Conservation (phyloP, 495 filamentous ascomycete genomes). For the Penicillium verhagenii region DNA sequence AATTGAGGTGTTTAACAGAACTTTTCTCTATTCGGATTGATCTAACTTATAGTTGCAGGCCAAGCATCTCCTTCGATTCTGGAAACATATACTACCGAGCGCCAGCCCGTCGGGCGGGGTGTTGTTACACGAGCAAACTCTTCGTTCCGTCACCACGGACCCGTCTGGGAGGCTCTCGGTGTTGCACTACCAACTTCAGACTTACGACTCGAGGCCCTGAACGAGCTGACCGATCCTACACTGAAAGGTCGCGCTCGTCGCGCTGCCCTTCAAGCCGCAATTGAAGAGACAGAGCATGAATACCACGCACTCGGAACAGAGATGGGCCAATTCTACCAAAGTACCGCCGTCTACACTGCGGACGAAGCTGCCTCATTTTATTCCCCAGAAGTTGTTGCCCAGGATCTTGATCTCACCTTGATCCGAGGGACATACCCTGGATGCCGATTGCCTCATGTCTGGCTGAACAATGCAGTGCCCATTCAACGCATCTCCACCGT, state of each 20-base stretch:
- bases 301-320: constrained; percentile 49
- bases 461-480: constrained; percentile 47
- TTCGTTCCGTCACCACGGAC: constrained; percentile 42
- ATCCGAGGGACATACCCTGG: constrained; percentile 47
- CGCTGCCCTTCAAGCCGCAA: constrained; percentile 24
- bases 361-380: constrained; percentile 35
- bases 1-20: constrained; percentile 20
- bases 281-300: constrained; percentile 45
- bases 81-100: constrained; percentile 43
- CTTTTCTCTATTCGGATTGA: constrained; percentile 21
- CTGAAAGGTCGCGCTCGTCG: constrained; percentile 34
- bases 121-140: constrained; percentile 52
- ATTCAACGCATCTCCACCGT: constrained; percentile 45
- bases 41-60: constrained; percentile 18
- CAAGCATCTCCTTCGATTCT: constrained; percentile 40
- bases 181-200: constrained; percentile 28
- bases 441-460: constrained; percentile 51
- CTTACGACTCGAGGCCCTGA: constrained; percentile 27
- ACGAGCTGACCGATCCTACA: constrained; percentile 33
- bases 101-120: constrained; percentile 49
- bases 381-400: constrained; percentile 25
- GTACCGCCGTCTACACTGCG: constrained; percentile 29
- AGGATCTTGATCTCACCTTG: constrained; percentile 27
- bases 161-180: constrained; percentile 47
- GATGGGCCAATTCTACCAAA: constrained; percentile 50